Evolutionary conservation across 257 asterid species (phyloP).

Genomic region (Solanum etuberosum): DNA sequence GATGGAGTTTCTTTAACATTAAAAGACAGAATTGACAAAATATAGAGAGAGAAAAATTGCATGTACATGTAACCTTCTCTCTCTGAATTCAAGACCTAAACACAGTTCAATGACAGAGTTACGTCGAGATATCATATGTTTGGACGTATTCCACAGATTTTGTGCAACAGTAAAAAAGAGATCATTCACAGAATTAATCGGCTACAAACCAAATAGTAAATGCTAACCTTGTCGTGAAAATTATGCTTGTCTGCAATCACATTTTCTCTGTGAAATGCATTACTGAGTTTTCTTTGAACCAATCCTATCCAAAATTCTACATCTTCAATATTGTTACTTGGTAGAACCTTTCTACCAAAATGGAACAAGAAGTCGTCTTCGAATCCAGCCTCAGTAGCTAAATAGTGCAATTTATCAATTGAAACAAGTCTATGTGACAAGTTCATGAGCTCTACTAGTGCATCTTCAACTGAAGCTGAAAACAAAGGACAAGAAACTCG

Average conservation of each 20-base stretch:
- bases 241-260: conserved; percentile 28
- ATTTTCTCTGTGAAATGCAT: conserved; percentile 62
- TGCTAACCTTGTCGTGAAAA: conserved; percentile 39
- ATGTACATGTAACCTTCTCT: neutral
- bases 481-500: conserved; percentile 32
- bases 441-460: conserved; percentile 48
- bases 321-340: conserved; percentile 41
- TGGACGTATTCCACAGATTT: neutral
- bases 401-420: conserved; percentile 44
- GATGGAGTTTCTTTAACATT: neutral
- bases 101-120: neutral
- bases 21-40: neutral
- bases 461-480: conserved; percentile 26
- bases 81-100: neutral
- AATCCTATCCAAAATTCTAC: conserved; percentile 73
- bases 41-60: neutral
- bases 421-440: conserved; percentile 38
- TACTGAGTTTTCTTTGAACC: conserved; percentile 46
- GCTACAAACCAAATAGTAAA: neutral
- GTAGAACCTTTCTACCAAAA: conserved; percentile 59
- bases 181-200: neutral
- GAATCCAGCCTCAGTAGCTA: conserved; percentile 77
- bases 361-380: conserved; percentile 57
- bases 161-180: neutral
- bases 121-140: neutral